Evolutionary conservation across 208 protist species (phyloP).

Genomic region (Acanthamoeba culbertsoni): DNA sequence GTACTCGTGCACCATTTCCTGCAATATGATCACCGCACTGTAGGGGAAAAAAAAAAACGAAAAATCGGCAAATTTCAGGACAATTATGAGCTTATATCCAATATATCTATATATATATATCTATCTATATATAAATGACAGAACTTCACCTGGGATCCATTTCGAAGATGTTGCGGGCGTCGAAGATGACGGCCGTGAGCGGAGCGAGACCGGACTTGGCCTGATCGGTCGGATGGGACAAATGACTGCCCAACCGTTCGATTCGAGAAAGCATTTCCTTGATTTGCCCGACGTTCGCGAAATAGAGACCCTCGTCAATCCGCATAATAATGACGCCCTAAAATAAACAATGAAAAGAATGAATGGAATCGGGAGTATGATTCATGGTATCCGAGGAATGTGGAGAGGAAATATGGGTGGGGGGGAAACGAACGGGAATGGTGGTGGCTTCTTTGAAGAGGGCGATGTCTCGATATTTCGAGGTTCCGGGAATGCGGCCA

Average conservation of each 20-base stretch:
- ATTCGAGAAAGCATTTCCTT: constrained; percentile 39
- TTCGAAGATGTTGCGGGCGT: neutral
- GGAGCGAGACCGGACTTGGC: neutral
- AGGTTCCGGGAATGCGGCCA: constrained; percentile 20
- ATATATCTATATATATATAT: neutral
- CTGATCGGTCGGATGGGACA: neutral
- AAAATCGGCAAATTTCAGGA: neutral
- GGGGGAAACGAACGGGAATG: neutral
- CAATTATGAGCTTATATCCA: too few species aligned
- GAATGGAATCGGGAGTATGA: neutral
- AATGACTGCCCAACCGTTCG: constrained; percentile 23
- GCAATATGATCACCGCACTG: neutral
- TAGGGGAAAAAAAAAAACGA: neutral
- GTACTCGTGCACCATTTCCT: constrained; percentile 36
- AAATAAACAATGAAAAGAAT: too few species aligned
- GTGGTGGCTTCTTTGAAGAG: constrained; percentile 6
- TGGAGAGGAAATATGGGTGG: too few species aligned
- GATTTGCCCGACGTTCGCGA: constrained; percentile 51
- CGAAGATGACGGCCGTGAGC: neutral
- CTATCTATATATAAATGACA: neutral
- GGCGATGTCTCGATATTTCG: constrained; percentile 7
- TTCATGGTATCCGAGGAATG: too few species aligned
- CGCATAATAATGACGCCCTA: neutral
- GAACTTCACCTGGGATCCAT: neutral
- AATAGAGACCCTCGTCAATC: constrained; percentile 41